Evolutionary conservation across 1,284 basidiomycete genomes (phyloP).

Genomic region (Apiotrichum sp.): DNA sequence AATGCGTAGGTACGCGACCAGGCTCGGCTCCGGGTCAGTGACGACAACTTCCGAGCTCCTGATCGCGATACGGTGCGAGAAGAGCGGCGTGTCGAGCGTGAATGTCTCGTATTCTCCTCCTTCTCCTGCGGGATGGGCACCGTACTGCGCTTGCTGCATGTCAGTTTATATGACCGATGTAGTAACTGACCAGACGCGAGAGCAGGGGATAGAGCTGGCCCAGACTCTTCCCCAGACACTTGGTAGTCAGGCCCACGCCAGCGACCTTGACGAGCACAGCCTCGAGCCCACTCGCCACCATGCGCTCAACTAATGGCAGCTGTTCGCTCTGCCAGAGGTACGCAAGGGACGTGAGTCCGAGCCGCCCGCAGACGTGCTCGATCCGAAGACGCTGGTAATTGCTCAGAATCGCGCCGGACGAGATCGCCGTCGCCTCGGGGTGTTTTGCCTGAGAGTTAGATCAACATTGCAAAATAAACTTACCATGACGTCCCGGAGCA

Average conservation of each 20-base stretch:
- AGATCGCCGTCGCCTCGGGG: conserved; percentile 79
- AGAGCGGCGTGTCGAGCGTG: conserved; percentile 83
- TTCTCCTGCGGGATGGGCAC: conserved; percentile 92
- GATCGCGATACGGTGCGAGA: conserved; percentile 68
- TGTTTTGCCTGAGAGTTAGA: conserved; percentile 55
- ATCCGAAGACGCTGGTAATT: conserved; percentile 96
- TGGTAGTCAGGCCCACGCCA: conserved; percentile 74
- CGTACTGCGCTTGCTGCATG: conserved; percentile 68
- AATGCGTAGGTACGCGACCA: conserved; percentile 81
- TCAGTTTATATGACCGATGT: background rate
- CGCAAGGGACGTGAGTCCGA: conserved; percentile 71
- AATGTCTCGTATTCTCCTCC: conserved; percentile 97
- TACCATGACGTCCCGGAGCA: conserved; percentile 75
- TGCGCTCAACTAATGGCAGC: conserved; percentile 71
- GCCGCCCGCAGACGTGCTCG: conserved; percentile 91
- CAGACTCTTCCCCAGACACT: conserved; percentile 75
- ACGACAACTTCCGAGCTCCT: conserved; percentile 61
- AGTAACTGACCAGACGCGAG: conserved; percentile 58
- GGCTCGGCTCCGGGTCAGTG: conserved; percentile 54
- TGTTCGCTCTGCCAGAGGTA: conserved; percentile 96
- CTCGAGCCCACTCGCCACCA: conserved; percentile 73
- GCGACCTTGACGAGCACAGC: conserved; percentile 94
- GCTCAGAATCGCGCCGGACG: conserved; percentile 93
- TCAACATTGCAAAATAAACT: conserved; percentile 6
- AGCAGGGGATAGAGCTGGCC: conserved; percentile 69